Evolutionary conservation across 23 red algal genomes (phyloP).

Genomic region (Agarophyton chilense): DNA sequence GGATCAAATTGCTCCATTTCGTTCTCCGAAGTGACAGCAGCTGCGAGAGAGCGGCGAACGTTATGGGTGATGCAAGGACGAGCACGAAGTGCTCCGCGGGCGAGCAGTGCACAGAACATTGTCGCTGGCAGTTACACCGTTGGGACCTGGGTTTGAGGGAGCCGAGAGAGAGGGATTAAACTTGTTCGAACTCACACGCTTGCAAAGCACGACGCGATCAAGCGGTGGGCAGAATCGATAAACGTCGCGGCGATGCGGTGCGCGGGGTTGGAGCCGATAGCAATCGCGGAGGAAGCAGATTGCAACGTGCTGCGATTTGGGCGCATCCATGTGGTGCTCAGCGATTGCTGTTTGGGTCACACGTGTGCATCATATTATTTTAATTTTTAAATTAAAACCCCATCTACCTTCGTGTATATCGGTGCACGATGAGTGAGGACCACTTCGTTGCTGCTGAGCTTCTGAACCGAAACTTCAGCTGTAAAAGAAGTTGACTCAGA

Average conservation of each 20-base stretch:
- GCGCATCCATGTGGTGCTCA: slow-evolving; percentile 1
- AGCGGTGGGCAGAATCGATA: not conserved
- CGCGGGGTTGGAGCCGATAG: not conserved
- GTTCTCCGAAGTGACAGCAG: not conserved
- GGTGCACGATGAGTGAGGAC: too few species aligned
- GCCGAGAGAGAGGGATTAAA: not conserved
- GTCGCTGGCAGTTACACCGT: not conserved
- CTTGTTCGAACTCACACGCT: not conserved
- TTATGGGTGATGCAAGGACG: slow-evolving; percentile 4
- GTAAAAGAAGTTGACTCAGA: too few species aligned
- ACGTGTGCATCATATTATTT: not conserved
- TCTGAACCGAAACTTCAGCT: too few species aligned
- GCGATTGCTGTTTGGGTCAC: not conserved
- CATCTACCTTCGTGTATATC: too few species aligned
- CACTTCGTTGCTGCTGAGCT: too few species aligned
- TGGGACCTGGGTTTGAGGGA: not conserved
- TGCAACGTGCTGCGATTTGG: not conserved
- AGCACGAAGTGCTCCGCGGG: slow-evolving; percentile 7
- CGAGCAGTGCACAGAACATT: not conserved
- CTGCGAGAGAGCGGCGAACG: not conserved
- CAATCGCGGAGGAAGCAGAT: not conserved
- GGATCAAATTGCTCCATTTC: slow-evolving; percentile 47
- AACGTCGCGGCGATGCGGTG: not conserved
- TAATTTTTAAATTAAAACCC: too few species aligned
- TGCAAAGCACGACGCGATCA: not conserved